Evolutionary conservation across 495 filamentous ascomycete genomes (phyloP).

Genomic region (Penicillium arizonense): DNA sequence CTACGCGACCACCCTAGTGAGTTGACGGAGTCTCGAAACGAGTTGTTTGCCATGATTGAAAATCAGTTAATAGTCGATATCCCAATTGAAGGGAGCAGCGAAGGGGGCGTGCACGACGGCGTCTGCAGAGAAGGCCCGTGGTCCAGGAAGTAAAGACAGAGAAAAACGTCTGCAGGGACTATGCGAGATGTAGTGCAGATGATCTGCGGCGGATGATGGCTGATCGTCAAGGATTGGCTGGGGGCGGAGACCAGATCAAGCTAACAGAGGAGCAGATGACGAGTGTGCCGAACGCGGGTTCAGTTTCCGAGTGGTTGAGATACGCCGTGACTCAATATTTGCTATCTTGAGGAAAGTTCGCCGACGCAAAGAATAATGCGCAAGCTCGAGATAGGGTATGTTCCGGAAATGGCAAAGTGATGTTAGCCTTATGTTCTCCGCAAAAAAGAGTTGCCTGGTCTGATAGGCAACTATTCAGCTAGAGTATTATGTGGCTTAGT

Average conservation of each 20-base stretch:
- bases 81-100: conserved; percentile 16
- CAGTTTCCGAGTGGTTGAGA: conserved; percentile 27
- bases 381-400: not conserved
- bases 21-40: conserved; percentile 92
- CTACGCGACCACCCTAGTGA: conserved; percentile 92
- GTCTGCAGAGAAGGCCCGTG: conserved; percentile 26
- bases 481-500: not conserved
- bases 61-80: conserved; percentile 2
- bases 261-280: conserved; percentile 39
- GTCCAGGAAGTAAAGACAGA: conserved; percentile 19
- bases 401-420: not conserved
- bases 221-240: conserved; percentile 24
- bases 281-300: conserved; percentile 29
- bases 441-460: conserved; percentile 10
- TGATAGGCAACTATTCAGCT: conserved; percentile 12
- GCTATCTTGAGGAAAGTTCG: conserved; percentile 11
- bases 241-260: conserved; percentile 28
- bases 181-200: conserved; percentile 56
- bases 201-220: conserved; percentile 45
- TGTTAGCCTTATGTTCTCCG: not conserved
- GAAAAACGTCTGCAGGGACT: conserved; percentile 43
- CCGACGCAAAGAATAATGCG: not conserved
- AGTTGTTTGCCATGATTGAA: conserved; percentile 75
- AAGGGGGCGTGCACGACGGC: conserved; percentile 16
- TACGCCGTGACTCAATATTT: conserved; percentile 13